Evolutionary conservation across 1,139 yeast species (phyloP), one percentile per base, ranked within the genome.

Genomic region (Debaryomycetaceae sp.): DNA sequence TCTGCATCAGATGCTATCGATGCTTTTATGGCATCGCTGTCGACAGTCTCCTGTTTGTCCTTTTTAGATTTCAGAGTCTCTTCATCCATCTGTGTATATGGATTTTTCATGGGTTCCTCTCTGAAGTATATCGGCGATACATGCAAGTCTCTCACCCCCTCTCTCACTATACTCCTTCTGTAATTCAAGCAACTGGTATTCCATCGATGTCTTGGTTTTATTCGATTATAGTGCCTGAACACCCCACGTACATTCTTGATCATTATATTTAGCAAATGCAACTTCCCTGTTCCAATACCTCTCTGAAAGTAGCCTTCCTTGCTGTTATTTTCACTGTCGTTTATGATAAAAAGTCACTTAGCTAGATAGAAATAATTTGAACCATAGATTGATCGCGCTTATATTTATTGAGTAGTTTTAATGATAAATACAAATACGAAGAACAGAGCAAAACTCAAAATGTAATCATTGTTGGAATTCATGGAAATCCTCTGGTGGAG

Each of bases 1-100:
- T n/a, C 7, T 6, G 30, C 7, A 9, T 23, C n/a, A n/a, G n/a
- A 36, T 43, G 47, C 13, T 48, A 46, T 35, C 13, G 39, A 22
- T 20, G 9, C 27, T 6, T 22, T 7, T n/a, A 9, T 31, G 14
- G 8, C 27, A 6, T 6, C 24, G 9, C 17, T 4, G 9, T 34
- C 37, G n/a, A 20, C 23, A 8, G 8, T 34, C 9, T 8, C 37
- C 22, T 34, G 22, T 34, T 34, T n/a, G 11, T 27, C 31, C 31
- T 27, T 27, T 27, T 27, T 27, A 4, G 31, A 11, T 8, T 27
- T 27, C 31, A 27, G 11, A 7, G 31, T 27, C 11, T 27, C 11
- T 8, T 27, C 31, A 27, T 27, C 2, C 31, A 27, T 7, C 31
- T 27, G 31, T 7, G 31, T 27, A 27, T 27, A 27, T 11, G 31